A percentile compares a stretch with the other conserved stretches of the same genome.
Conservation (phyloP, 306 rosid genomes). For the Sophora flavescens region DNA sequence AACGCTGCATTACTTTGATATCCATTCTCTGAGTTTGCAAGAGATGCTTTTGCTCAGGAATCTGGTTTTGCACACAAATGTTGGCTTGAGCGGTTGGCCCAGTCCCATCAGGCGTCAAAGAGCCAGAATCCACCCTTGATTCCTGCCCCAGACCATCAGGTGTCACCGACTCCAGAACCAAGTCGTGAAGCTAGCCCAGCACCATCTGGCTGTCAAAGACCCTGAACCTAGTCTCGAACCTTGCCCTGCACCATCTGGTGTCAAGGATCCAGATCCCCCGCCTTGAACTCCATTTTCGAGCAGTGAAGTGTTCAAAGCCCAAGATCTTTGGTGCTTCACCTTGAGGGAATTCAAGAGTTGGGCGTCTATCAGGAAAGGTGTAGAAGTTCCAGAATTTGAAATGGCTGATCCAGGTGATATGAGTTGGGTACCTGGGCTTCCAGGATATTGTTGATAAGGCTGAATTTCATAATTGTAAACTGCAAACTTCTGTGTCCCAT, state of each 20-base stretch:
- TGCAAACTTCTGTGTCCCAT: slow-evolving; percentile 75
- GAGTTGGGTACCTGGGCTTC: slow-evolving; percentile 91
- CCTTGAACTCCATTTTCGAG: slow-evolving; percentile 86
- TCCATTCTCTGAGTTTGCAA: slow-evolving; percentile 65
- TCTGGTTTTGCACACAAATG: slow-evolving; percentile 55
- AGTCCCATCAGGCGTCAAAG: slow-evolving; percentile 69
- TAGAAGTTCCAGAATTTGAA: slow-evolving; percentile 91
- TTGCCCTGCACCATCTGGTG: slow-evolving; percentile 81
- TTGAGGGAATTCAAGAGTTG: slow-evolving; percentile 70
- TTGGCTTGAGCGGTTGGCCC: slow-evolving; percentile 58
- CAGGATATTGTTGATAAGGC: slow-evolving; percentile 88
- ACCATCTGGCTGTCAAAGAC: slow-evolving; percentile 88
- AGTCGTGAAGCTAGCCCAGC: slow-evolving; percentile 71
- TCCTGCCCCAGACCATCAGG: slow-evolving; percentile 85
- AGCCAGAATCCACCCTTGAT: slow-evolving; percentile 70
- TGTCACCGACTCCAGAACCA: slow-evolving; percentile 87
- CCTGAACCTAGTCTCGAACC: slow-evolving; percentile 90
- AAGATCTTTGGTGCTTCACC: slow-evolving; percentile 82
- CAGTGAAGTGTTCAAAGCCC: slow-evolving; percentile 79
- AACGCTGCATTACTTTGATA: slow-evolving; percentile 56
- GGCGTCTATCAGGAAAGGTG: slow-evolving; percentile 85
- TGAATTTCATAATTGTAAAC: slow-evolving; percentile 77
- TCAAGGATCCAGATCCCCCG: slow-evolving; percentile 89
- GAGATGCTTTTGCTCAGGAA: slow-evolving; percentile 62
- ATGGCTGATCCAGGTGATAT: slow-evolving; percentile 94